These are phyloP conservation scores for Euphorbia tirucalli DNA, from an alignment of 345 rosid species.

Conservation along the genomic window DNA sequence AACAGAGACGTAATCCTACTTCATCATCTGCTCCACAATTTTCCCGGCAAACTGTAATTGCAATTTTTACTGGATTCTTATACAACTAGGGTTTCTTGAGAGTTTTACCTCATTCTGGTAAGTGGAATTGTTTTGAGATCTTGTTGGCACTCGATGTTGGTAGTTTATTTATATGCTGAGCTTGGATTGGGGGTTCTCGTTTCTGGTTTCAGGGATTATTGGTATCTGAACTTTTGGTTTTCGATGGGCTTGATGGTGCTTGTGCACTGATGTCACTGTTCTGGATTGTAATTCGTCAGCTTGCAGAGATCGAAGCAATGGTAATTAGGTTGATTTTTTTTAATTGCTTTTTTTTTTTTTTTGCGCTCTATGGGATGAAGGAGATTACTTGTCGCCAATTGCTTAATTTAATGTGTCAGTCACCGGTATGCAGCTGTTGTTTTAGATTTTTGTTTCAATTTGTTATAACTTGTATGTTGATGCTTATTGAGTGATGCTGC, in stretches of 20 bases:
- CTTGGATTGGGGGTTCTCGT: not conserved
- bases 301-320: constrained; percentile 60
- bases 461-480: not conserved
- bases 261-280: constrained; percentile 58
- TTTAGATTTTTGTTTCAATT: not conserved
- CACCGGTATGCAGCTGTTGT: not conserved
- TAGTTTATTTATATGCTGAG: not conserved
- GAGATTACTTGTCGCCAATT: not conserved
- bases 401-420: not conserved
- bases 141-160: not conserved
- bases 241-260: constrained; percentile 40
- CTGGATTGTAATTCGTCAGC: constrained; percentile 52
- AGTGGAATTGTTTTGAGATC: not conserved
- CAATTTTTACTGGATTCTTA: not conserved
- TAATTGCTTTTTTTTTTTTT: not conserved
- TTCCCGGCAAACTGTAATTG: not conserved
- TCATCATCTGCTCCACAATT: not conserved
- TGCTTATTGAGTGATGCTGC: not conserved
- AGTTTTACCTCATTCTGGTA: not conserved
- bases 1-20: not conserved
- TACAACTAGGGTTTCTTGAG: not conserved
- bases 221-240: constrained; percentile 11
- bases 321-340: constrained; percentile 24
- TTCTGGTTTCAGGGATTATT: constrained; percentile 5
- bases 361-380: not conserved